Base-by-base conservation (phyloP, 2,329 filamentous ascomycete species). In the Coleophoma cylindrospora region DNA sequence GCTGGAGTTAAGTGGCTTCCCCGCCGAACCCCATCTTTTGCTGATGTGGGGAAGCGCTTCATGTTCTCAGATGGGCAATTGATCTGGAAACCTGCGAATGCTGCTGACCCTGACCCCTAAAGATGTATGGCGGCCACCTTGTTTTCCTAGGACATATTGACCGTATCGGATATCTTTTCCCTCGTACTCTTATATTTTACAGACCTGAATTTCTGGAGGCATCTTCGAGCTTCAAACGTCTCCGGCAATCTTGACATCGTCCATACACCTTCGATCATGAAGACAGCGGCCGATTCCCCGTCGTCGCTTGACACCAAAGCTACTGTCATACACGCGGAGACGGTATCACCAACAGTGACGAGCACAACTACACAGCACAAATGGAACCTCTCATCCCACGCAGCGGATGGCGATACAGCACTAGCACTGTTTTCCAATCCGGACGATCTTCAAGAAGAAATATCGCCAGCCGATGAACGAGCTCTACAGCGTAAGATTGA, bases 401-500 rank as follows among this genome's bases (percentile, higher is more conserved):
- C 60, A 4, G 57, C 56, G 17, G 71, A 74, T 50, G 72, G 72
- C 37, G 76, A 80, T 57, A 72, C 73, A 0, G 76, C 77, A 2
- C 70, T 76, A 64, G 68, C 70, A 3, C 65, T 80, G 5, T 79
- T 80, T 57, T 62, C 65, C 43, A 68, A 74, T 27, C 66, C 71
- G 2, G 68, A 74, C 43, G 74, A 77, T 40, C 63, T 76, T 2
- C 66, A 74, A 48, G 72, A 74, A 51, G 60, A 63, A 1, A 64
- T 75, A 46, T 73, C 76, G 44, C 69, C 70, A 0, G 67, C 58
- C 2, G 75, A 79, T 54, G 73, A 74, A 54, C 68, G 66, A 50
- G 68, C 66, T 51, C 52, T 80, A 9, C 65, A 79, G 14, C 68
- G 76, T 56, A 83, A 81, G 61, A 78, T 83, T 49, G 79, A 83